phyloP scores from a whole-genome alignment of 2,329 filamentous ascomycete genomes.

The Aspergillus fijiensis region DNA sequence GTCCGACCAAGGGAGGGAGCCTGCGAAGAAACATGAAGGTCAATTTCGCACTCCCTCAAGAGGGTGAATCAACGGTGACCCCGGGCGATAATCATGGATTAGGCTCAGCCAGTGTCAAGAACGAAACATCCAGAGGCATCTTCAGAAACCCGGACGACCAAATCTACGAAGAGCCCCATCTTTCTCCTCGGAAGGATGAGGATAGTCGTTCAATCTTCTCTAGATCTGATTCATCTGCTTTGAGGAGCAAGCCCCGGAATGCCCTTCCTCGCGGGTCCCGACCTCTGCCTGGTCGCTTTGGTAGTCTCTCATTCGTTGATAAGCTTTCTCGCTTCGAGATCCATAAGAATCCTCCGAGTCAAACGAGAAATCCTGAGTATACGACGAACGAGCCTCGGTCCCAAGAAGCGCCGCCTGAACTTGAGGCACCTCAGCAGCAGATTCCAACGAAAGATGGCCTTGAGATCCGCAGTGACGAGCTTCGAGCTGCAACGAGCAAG shows the following conservation, averaged over 20 bases:
- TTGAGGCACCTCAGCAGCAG: constrained; percentile 41
- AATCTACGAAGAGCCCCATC: constrained; percentile 83
- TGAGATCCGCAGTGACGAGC: constrained; percentile 83
- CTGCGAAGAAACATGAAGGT: constrained; percentile 40
- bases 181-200: constrained; percentile 30
- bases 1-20: constrained; percentile 25
- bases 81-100: constrained; percentile 19
- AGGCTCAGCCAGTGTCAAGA: constrained; percentile 35
- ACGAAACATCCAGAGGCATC: constrained; percentile 48
- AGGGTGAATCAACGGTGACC: constrained; percentile 21
- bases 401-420: constrained; percentile 23
- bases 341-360: constrained; percentile 77
- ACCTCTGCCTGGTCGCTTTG: constrained; percentile 44
- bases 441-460: constrained; percentile 70
- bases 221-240: constrained; percentile 44
- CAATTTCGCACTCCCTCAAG: constrained; percentile 39
- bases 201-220: constrained; percentile 27
- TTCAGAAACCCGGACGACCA: constrained; percentile 61
- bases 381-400: constrained; percentile 60
- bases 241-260: constrained; percentile 63
- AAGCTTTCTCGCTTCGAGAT: constrained; percentile 66
- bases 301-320: constrained; percentile 46
- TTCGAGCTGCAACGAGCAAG: constrained; percentile 87
- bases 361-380: constrained; percentile 79
- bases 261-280: constrained; percentile 53